Conservation (phyloP, 208 protist species). For the Borovskyia barvae region DNA sequence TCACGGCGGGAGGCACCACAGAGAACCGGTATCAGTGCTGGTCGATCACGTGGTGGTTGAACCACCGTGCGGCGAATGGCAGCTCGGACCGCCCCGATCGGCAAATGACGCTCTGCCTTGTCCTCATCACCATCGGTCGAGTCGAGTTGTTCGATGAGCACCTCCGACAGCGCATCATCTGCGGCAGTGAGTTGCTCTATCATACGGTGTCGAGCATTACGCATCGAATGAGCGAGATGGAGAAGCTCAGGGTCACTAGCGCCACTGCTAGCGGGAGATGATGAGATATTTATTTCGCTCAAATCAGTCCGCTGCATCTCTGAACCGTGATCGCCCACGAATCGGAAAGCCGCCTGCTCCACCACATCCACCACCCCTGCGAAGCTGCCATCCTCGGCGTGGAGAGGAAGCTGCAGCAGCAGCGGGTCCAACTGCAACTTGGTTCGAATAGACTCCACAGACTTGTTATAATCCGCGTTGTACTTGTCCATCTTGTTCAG, state of each 20-base stretch:
- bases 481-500: constrained; percentile 97
- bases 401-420: constrained; percentile 89
- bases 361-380: constrained; percentile 89
- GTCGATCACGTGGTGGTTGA: constrained; percentile 13
- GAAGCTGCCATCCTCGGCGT: constrained; percentile 70
- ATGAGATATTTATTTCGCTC: not conserved
- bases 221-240: constrained; percentile 40
- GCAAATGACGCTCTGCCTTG: constrained; percentile 55
- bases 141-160: constrained; percentile 63
- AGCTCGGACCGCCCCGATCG: constrained; percentile 39
- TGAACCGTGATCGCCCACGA: constrained; percentile 58
- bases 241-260: constrained; percentile 27
- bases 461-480: constrained; percentile 80
- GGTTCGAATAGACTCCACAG: constrained; percentile 66
- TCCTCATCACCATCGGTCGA: constrained; percentile 72
- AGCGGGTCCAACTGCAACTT: constrained; percentile 86
- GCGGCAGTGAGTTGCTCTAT: constrained; percentile 59
- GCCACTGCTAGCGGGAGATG: not conserved
- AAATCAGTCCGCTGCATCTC: constrained; percentile 25
- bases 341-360: constrained; percentile 56
- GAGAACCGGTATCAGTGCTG: constrained; percentile 76
- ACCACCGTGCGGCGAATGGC: constrained; percentile 69
- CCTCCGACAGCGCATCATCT: constrained; percentile 71
- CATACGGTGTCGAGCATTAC: constrained; percentile 43
- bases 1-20: constrained; percentile 91